Conservation (phyloP, 1,284 basidiomycete genomes). For the Irpex rosettiformis region DNA sequence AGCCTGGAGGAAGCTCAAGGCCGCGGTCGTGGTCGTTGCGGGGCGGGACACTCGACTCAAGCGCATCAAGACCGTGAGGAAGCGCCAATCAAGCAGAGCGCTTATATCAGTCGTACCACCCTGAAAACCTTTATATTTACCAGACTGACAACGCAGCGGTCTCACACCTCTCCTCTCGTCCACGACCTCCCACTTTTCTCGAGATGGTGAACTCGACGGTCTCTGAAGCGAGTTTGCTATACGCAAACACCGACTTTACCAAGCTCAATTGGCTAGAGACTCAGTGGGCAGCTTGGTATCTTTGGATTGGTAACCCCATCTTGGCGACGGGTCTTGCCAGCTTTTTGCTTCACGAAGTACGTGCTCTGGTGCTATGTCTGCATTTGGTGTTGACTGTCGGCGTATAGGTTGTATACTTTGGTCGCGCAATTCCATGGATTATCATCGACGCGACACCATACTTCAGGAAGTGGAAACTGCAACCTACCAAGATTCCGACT, state of each 20-base stretch:
- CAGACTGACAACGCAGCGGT: background rate
- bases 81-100: background rate
- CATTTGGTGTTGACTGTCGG: background rate
- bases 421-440: slow-evolving; percentile 93
- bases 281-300: slow-evolving; percentile 82
- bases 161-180: background rate
- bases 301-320: slow-evolving; percentile 85
- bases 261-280: slow-evolving; percentile 75
- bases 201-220: slow-evolving; percentile 26
- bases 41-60: background rate
- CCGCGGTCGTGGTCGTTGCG: background rate
- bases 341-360: slow-evolving; percentile 90
- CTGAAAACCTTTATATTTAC: background rate
- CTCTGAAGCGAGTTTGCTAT: slow-evolving; percentile 39
- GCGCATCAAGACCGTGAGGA: background rate
- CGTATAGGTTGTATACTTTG: slow-evolving; percentile 91
- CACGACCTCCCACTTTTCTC: background rate
- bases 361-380: slow-evolving; percentile 24
- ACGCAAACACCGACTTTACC: slow-evolving; percentile 59
- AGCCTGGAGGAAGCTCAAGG: background rate
- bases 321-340: slow-evolving; percentile 94
- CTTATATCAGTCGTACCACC: background rate
- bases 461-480: slow-evolving; percentile 94
- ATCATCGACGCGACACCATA: slow-evolving; percentile 94
- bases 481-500: slow-evolving; percentile 83